Conservation (phyloP, 805 yeast genomes). For the Kuraishia hungarica region DNA sequence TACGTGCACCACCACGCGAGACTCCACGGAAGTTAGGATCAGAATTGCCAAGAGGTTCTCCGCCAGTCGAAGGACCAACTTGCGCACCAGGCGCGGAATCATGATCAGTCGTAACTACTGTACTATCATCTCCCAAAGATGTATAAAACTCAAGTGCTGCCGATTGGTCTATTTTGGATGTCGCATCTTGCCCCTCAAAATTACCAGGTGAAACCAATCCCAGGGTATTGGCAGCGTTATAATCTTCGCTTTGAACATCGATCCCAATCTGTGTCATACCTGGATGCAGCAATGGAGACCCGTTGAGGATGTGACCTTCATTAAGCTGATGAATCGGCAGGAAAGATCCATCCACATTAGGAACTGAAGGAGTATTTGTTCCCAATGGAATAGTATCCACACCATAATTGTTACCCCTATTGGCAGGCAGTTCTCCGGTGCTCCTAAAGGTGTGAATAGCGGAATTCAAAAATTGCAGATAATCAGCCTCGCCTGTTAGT, state of each 20-base stretch:
- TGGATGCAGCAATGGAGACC: background rate
- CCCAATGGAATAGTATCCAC: background rate
- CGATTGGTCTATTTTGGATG: background rate
- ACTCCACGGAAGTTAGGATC: background rate
- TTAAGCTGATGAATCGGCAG: background rate
- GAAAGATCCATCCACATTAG: background rate
- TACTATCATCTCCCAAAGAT: background rate
- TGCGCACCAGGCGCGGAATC: background rate
- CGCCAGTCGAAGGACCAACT: background rate
- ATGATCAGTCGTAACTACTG: background rate
- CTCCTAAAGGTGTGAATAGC: slow-evolving; percentile 10
- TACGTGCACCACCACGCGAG: background rate
- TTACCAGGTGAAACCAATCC: background rate
- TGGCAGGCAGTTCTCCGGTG: background rate
- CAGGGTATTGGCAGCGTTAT: background rate
- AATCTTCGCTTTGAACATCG: background rate
- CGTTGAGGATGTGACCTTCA: background rate
- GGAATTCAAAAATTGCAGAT: slow-evolving; percentile 23
- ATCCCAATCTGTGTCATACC: background rate
- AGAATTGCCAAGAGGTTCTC: background rate
- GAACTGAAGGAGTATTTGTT: background rate
- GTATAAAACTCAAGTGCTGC: background rate
- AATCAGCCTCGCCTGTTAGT: slow-evolving; percentile 41
- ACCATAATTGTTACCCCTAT: background rate
- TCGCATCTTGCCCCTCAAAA: background rate